Evolutionary conservation across 108 stramenopile species (phyloP), one percentile per base, ranked within the genome.

Genomic region (Pseudonitzschia delicatissima): DNA sequence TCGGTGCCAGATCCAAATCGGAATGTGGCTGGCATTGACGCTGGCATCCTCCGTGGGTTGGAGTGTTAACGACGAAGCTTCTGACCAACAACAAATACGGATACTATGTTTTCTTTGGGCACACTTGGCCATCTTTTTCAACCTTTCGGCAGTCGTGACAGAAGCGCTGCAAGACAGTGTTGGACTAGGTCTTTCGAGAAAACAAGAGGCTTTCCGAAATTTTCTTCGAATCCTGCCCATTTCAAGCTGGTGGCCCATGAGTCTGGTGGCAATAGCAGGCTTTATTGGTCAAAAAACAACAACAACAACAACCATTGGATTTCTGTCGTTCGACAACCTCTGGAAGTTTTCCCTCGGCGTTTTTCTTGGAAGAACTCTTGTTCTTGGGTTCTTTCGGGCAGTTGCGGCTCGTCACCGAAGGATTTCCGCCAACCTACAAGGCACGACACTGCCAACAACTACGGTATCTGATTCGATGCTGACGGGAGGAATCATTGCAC

Each of bases 21-120:
- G 32, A 34, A 20, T 60, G 26, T 73, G 72, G 72, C 3, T 73
- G 23, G 51, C 42, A 6, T 4, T 73, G 25, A 45, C 62, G 8
- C 29, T 72, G 48, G 52, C 21, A 4, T 23, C 44, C 15, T 31
- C 18, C 1, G 23, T 21, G 21, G 9, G 8, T 25, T 29, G 21
- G 17, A 23, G 13, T 18, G 45, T 39, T 32, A 32, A 64, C 15
- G 35, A 11, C 55, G 33, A 29, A 57, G 5, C 32, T 8, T 31
- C 55, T 9, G 28, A 49, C n/a, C 15, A 17, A 20, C 48, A 49
- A 49, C 48, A 40, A 0, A 23, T 57, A 32, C 31, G 13, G 15
- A 18, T 18, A 1, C 12, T 73, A 0, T 47, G 65, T 58, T 17
- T 57, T 34, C 33, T 28, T 36, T 73, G 72, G 72, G 48, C 52